Evolutionary conservation across 75 land plant species (phyloP), one percentile per base, ranked within the genome.

Genomic region (Isoetes taiwanensis): DNA sequence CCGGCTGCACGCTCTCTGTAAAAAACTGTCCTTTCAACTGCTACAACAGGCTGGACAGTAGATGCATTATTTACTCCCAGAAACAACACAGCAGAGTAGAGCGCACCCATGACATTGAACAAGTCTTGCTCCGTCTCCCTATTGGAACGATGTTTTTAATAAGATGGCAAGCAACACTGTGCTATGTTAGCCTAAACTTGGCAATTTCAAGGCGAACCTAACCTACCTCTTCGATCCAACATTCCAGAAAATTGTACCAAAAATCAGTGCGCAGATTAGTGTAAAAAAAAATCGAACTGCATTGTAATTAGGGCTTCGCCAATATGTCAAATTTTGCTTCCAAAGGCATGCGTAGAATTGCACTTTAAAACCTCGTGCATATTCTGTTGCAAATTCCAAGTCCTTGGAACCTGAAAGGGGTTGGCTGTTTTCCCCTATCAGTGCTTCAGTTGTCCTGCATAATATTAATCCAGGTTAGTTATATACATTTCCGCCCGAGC

Each of bases 251-350:
- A 64, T 39, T 1, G 75, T 32, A 23, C 76, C 76, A 71, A 73
- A 71, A 10, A 70, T 26, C 46, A 64, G 37, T 14, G 68, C 70
- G 64, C 55, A 57, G 11, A 72, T 48, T 1, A 68, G 3, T 19
- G 78, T 75, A 57, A 70, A 70, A 39, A 75, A 66, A 23, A 75
- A 70, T 12, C 78, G 64, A 28, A 75, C 69, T 1, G 52, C 73
- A 50, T 64, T 70, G 58, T 75, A 73, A 20, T 64, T 38, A 16
- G 76, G 76, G 20, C 67, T 73, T 30, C 76, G 55, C 76, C 76
- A 73, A 34, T 73, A 73, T 6, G 76, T 63, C 17, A 64, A 31
- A 3, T 56, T 56, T 52, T 73, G 76, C 68, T 73, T 73, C 76
- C 76, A 73, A 25, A 73, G 59, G 30, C 76, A 73, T 3, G 67